Evolutionary conservation across 202 grass and related monocot genomes (phyloP), one percentile per base, ranked within the genome.

Genomic region (Hordeum pubiflorum): DNA sequence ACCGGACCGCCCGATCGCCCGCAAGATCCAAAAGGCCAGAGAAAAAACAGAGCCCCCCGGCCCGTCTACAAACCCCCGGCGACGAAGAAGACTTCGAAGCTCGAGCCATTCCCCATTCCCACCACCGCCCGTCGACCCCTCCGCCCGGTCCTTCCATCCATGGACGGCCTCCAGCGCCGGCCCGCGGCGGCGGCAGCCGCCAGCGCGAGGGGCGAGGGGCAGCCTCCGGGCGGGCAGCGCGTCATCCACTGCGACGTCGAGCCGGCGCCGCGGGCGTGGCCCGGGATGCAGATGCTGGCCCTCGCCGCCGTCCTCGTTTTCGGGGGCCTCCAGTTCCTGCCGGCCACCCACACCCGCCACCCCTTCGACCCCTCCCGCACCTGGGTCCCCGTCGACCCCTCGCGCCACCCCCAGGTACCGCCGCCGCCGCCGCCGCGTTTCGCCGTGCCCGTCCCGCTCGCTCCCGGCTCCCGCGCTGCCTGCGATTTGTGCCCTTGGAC

Each of bases 271-370:
- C 79, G 74, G 77, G 88, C 89, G 24, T 63, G 87, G 75, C 84
- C 86, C 22, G 63, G 70, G 78, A 68, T 91, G 79, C 92, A 97
- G 79, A 89, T 87, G 82, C 76, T 94, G 79, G 95, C 92, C 58
- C 84, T 97, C 27, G 63, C n/a, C n/a, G 79, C 88, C 72, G 91
- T 98, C 72, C 66, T 94, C 32, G 5, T 79, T 34, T 46, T 94
- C 14, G 84, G 50, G 18, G 90, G 92, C 69, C 82, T 98, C 72
- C 90, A 93, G 86, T 89, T 92, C 73, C 81, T 98, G 4, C 91
- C 95, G 21, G 88, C 92, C 38, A 94, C 92, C 21, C 92, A 98
- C 79, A 79, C 94, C 82, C 86, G 95, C 88, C 26, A 88, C 81
- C 89, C 74, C 55, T 26, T 54, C 63, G 90, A 98, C 61, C 95